Percentiles rank a stretch among this genome's conserved stretches.
Conservation (phyloP, 2,329 filamentous ascomycete species). For the Didymella lethalis region DNA sequence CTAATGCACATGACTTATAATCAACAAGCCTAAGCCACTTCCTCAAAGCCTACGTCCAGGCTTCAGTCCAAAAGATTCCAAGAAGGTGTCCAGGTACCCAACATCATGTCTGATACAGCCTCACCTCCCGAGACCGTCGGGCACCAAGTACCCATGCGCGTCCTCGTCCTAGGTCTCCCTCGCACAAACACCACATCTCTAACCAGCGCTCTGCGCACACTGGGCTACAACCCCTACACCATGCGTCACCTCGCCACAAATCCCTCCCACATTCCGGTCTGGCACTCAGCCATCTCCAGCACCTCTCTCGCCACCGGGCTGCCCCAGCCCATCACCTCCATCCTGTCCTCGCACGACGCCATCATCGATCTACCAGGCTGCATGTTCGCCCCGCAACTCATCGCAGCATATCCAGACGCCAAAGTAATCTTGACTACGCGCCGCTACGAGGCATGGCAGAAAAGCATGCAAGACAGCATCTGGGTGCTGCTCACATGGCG, state of each 20-base stretch:
- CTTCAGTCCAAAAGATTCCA: no score
- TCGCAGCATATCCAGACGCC: slow-evolving; percentile 45
- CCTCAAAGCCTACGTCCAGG: no score
- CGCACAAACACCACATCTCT: slow-evolving; percentile 72
- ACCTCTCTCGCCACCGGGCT: slow-evolving; percentile 28
- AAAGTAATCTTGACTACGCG: slow-evolving; percentile 47
- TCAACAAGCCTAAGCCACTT: not conserved
- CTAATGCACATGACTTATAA: slow-evolving; percentile 11
- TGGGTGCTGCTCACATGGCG: slow-evolving; percentile 38
- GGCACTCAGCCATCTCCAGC: slow-evolving; percentile 42
- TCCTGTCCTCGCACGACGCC: slow-evolving; percentile 56
- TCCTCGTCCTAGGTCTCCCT: slow-evolving; percentile 73
- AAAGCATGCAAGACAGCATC: slow-evolving; percentile 36
- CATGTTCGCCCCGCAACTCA: slow-evolving; percentile 39
- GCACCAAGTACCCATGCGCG: slow-evolving; percentile 66
- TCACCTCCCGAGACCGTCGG: not conserved
- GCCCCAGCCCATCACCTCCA: slow-evolving; percentile 47
- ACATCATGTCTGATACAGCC: not conserved
- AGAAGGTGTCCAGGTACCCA: no score
- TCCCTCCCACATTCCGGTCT: slow-evolving; percentile 32
- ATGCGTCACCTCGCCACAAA: slow-evolving; percentile 36
- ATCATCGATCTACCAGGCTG: slow-evolving; percentile 42
- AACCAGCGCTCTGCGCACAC: slow-evolving; percentile 55
- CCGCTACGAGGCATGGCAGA: slow-evolving; percentile 38
- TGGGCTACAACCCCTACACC: slow-evolving; percentile 39